These are phyloP conservation scores for Deuterostichococcus epilithicus DNA, from an alignment of 139 green algal genomes.

Conservation along the genomic window DNA sequence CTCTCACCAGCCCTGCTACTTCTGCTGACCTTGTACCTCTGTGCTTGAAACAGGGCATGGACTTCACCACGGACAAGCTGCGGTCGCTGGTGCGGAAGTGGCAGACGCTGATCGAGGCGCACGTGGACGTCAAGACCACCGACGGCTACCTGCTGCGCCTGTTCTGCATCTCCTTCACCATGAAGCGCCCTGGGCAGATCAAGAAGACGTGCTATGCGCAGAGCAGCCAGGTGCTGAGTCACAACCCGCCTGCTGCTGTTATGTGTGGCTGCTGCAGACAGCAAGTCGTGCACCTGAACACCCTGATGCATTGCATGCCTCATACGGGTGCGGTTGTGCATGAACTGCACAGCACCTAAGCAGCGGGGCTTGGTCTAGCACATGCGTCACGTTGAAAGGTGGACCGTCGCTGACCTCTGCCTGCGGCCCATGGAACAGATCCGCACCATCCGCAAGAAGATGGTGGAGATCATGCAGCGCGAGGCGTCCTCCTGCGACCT, in stretches of 20 bases:
- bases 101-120: constrained; percentile 97
- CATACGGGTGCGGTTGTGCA: no score
- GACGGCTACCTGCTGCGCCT: constrained; percentile 96
- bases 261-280: background rate
- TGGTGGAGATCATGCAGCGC: constrained; percentile 96
- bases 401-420: no score
- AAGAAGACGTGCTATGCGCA: constrained; percentile 96
- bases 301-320: no score
- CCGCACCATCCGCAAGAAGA: constrained; percentile 93
- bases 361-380: no score
- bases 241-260: background rate
- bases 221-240: constrained; percentile 54
- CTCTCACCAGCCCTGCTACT: no score
- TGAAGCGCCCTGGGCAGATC: constrained; percentile 86
- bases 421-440: no score
- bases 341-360: constrained; percentile 1
- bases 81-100: constrained; percentile 98
- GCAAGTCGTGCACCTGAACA: no score
- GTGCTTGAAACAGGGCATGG: constrained; percentile 95
- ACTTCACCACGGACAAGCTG: constrained; percentile 99
- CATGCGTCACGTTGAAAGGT: background rate
- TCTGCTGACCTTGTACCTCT: no score
- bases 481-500: constrained; percentile 91
- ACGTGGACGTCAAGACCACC: constrained; percentile 98
- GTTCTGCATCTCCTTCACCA: constrained; percentile 98